Evolutionary conservation across 2,329 filamentous ascomycete genomes (phyloP).

Genomic region (Colletotrichum sojae): DNA sequence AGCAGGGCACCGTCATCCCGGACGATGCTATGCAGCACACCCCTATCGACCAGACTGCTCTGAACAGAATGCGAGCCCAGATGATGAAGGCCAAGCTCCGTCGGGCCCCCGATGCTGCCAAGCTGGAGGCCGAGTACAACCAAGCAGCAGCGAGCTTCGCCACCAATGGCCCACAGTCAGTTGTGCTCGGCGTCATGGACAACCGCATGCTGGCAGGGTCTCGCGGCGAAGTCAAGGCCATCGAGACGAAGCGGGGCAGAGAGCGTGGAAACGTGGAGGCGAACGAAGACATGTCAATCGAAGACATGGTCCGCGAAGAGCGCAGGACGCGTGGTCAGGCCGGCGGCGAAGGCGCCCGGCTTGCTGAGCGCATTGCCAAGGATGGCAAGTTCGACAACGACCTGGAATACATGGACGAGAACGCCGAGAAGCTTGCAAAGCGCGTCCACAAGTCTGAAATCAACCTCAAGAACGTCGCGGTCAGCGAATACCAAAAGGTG

Average conservation of each 20-base stretch:
- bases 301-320: constrained; percentile 98
- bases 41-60: constrained; percentile 79
- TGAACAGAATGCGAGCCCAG: constrained; percentile 92
- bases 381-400: constrained; percentile 92
- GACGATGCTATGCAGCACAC: constrained; percentile 66
- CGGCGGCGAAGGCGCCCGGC: constrained; percentile 83
- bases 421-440: constrained; percentile 89
- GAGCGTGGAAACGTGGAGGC: constrained; percentile 89
- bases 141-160: constrained; percentile 75
- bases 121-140: constrained; percentile 89
- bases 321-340: constrained; percentile 83
- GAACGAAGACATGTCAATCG: constrained; percentile 95
- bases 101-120: constrained; percentile 79
- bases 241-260: constrained; percentile 84
- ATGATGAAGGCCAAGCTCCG: constrained; percentile 96
- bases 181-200: constrained; percentile 90
- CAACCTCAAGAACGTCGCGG: constrained; percentile 88
- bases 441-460: constrained; percentile 90
- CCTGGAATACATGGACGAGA: constrained; percentile 98
- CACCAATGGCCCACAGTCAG: constrained; percentile 73
- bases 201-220: constrained; percentile 87
- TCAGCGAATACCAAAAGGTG: constrained; percentile 91
- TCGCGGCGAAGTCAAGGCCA: constrained; percentile 79
- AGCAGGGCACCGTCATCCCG: constrained; percentile 71
- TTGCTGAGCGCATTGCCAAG: constrained; percentile 95